Evolutionary conservation across 495 filamentous ascomycete genomes (phyloP), one percentile per base, ranked within the genome.

Genomic region (Penicillium parvum): DNA sequence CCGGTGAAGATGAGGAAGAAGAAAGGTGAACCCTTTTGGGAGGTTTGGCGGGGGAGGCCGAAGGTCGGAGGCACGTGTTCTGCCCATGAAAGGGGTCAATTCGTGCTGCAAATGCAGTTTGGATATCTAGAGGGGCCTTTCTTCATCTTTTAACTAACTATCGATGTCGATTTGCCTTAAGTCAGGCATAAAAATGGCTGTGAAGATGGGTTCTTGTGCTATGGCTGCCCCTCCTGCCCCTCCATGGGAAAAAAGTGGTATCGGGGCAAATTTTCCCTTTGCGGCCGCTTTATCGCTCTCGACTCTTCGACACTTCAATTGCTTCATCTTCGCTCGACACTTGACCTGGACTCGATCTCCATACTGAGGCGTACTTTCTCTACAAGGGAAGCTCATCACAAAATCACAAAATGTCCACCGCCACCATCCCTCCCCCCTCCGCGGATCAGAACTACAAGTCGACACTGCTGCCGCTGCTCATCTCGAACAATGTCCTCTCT

Each of bases 401-500:
- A 32, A 43, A 4, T 9, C n/a, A 22, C 32, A 40, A 7, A 17
- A 57, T 57, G 53, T 50, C 55, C 15, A 21, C 60, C 39, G 49
- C 52, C 30, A 51, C 29, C 34, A 57, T 61, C 29, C 46, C 54
- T 42, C 41, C 65, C 26, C 49, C 55, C 5, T 42, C 64, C 32
- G 52, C 58, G 45, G 40, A 54, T 32, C 60, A 66, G 55, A 60
- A 73, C 57, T 71, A 77, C 68, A 89, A 87, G 70, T 56, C 75
- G 38, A 68, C 75, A 25, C 85, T 98, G 64, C 75, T 96, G 11
- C 64, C 77, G 33, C 76, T 85, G 29, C 78, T 87, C 60, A 75
- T 92, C 55, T 63, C 69, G 26, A 82, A 81, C 65, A 79, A 79
- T 44, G 82, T 88, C 63, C 82, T 96, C 43, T 84, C 83, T 29